These are phyloP conservation scores for Ganoderma boninense DNA, from an alignment of 1,284 basidiomycete species.

Conservation along the genomic window DNA sequence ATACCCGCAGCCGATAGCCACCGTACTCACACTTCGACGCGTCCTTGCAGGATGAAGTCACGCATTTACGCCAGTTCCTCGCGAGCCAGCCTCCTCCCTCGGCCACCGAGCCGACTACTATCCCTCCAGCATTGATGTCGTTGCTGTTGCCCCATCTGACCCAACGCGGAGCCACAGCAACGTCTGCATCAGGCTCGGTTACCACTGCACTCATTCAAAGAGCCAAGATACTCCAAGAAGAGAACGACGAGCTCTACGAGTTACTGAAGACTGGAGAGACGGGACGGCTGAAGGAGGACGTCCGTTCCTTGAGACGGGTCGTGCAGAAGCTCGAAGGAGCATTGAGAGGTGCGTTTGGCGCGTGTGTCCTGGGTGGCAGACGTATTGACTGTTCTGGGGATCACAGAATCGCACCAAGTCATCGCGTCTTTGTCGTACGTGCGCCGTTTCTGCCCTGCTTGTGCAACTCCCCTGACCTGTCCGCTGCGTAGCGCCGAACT, in stretches of 20 bases:
- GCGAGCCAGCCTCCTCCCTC: slow-evolving; percentile 64
- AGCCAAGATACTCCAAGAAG: slow-evolving; percentile 75
- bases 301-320: slow-evolving; percentile 68
- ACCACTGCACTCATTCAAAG: slow-evolving; percentile 76
- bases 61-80: slow-evolving; percentile 69
- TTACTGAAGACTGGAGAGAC: slow-evolving; percentile 75
- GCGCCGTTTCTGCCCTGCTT: not conserved
- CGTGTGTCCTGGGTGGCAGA: slow-evolving; percentile 16
- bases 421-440: slow-evolving; percentile 77
- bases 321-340: slow-evolving; percentile 75
- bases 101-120: slow-evolving; percentile 64
- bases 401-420: slow-evolving; percentile 75
- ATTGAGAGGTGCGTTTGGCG: slow-evolving; percentile 65
- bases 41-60: slow-evolving; percentile 67
- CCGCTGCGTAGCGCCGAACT: slow-evolving; percentile 56
- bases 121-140: slow-evolving; percentile 74
- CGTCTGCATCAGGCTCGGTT: slow-evolving; percentile 62
- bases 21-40: slow-evolving; percentile 27
- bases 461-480: slow-evolving; percentile 22
- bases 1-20: slow-evolving; percentile 18
- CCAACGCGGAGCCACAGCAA: slow-evolving; percentile 46
- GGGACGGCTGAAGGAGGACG: slow-evolving; percentile 81
- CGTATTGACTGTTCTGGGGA: slow-evolving; percentile 7
- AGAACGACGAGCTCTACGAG: slow-evolving; percentile 81
- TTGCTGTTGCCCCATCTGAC: slow-evolving; percentile 71